These are phyloP conservation scores for Neopestalotiopsis rosae DNA, from an alignment of 2,329 filamentous ascomycete genomes.

Conservation along the genomic window DNA sequence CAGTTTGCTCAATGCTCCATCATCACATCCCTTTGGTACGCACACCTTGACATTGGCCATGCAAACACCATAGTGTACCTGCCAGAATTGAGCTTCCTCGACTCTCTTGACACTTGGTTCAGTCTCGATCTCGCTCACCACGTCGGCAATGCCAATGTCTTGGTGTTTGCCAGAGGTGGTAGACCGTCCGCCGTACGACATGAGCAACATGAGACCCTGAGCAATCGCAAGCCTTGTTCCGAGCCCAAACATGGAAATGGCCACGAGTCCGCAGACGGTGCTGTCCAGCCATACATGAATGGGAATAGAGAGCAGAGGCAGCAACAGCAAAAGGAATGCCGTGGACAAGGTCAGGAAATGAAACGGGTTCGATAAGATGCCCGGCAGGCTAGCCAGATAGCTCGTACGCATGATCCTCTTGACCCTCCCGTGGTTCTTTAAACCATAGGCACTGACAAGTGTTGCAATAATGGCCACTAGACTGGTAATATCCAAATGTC, in stretches of 20 bases:
- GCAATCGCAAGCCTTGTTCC: slow-evolving; percentile 84
- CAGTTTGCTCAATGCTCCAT: slow-evolving; percentile 73
- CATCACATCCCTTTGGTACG: slow-evolving; percentile 68
- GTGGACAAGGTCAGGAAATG: slow-evolving; percentile 94
- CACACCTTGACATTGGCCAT: slow-evolving; percentile 92
- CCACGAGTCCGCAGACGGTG: slow-evolving; percentile 79
- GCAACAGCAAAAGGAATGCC: slow-evolving; percentile 77
- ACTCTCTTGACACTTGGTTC: slow-evolving; percentile 78
- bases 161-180: slow-evolving; percentile 35
- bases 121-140: slow-evolving; percentile 84
- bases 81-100: slow-evolving; percentile 96
- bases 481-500: slow-evolving; percentile 81
- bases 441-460: slow-evolving; percentile 81
- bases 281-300: slow-evolving; percentile 85
- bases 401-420: slow-evolving; percentile 88
- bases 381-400: slow-evolving; percentile 81
- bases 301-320: slow-evolving; percentile 82
- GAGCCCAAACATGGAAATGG: slow-evolving; percentile 85
- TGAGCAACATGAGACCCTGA: slow-evolving; percentile 91
- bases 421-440: slow-evolving; percentile 91
- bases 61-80: slow-evolving; percentile 95
- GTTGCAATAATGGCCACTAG: slow-evolving; percentile 83
- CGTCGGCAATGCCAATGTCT: slow-evolving; percentile 65
- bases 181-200: slow-evolving; percentile 73
- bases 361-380: slow-evolving; percentile 90